A percentile compares a stretch with the other conserved stretches of the same genome.
These are phyloP conservation scores for Brassica hybrid DNA, from an alignment of 441 rosid species.

Conservation along the genomic window DNA sequence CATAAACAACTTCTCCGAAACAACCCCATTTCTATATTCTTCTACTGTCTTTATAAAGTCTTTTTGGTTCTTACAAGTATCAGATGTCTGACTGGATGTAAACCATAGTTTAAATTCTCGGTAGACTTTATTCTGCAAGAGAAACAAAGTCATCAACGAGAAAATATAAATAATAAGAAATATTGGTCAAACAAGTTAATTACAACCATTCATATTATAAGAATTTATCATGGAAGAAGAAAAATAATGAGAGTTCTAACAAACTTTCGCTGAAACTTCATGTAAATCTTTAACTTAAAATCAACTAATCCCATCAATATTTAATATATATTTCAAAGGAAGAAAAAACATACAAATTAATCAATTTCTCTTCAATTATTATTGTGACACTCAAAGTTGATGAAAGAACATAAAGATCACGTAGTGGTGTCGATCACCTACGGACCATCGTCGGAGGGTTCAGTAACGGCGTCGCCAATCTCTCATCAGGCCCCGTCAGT, in stretches of 20 bases:
- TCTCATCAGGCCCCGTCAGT: constrained; percentile 34
- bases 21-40: not conserved
- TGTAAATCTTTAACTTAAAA: not conserved
- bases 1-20: not conserved
- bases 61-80: not conserved
- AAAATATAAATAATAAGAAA: not conserved
- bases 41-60: not conserved
- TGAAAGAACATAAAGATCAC: constrained; percentile 41
- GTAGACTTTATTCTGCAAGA: constrained; percentile 12
- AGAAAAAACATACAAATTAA: not conserved
- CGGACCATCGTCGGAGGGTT: constrained; percentile 32
- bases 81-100: not conserved
- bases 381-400: constrained; percentile 2
- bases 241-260: constrained; percentile 9
- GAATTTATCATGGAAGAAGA: constrained; percentile 20
- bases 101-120: not conserved
- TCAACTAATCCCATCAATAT: not conserved
- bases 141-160: constrained; percentile 16
- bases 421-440: constrained; percentile 35
- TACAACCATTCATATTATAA: not conserved
- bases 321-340: constrained; percentile 3
- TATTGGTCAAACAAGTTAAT: constrained; percentile 14
- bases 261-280: constrained; percentile 37
- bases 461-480: constrained; percentile 41
- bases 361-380: constrained; percentile 4